Evolutionary conservation across 768 basidiomycete genomes (phyloP).

Genomic region (Zangia roseola): DNA sequence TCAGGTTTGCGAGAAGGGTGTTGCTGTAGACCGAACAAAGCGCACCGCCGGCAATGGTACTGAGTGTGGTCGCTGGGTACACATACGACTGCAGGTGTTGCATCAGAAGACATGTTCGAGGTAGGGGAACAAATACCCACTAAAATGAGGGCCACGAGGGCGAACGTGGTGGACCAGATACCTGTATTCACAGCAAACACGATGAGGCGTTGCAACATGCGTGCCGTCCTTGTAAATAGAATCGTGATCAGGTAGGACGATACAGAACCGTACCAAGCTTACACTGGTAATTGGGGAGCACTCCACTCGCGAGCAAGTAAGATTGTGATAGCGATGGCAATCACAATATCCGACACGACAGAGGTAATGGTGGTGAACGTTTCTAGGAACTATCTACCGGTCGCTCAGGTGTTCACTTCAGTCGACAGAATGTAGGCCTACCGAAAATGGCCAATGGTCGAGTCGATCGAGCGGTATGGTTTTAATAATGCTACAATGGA

Average conservation of each 20-base stretch:
- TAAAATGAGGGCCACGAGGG: conserved; percentile 44
- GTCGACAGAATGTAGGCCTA: neutral
- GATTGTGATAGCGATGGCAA: neutral
- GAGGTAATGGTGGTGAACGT: no score
- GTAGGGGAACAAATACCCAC: no score
- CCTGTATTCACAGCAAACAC: conserved; percentile 23
- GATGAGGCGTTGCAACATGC: conserved; percentile 7
- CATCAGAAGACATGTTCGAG: no score
- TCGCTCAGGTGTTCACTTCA: neutral
- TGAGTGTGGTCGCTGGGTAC: no score
- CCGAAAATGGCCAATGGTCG: neutral
- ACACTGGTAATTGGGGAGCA: no score
- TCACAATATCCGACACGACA: neutral
- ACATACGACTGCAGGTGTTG: no score
- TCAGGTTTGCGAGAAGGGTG: no score
- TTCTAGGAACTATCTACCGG: neutral
- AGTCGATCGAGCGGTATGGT: neutral
- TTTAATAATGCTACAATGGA: neutral
- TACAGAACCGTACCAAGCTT: no score
- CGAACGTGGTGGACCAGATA: conserved; percentile 48
- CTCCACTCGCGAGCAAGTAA: neutral
- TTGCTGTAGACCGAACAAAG: no score
- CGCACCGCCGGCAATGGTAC: no score
- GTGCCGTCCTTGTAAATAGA: no score
- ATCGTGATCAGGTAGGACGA: no score